phyloP scores from a whole-genome alignment of 345 rosid genomes.

The Eucalyptus paniculata region DNA sequence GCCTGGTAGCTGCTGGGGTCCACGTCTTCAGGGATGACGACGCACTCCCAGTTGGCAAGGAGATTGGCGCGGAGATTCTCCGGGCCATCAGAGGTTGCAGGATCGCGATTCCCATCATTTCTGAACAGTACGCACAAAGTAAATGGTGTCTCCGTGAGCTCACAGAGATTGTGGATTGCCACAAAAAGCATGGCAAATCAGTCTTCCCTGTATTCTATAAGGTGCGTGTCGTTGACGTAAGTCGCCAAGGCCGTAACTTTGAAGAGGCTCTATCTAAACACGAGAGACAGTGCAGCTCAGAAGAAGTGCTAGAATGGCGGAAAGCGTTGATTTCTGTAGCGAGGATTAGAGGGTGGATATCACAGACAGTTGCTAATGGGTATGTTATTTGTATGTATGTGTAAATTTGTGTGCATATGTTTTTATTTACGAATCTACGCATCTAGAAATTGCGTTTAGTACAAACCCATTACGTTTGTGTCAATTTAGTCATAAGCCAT shows the following conservation, averaged over 20 bases:
- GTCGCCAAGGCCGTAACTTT: neutral
- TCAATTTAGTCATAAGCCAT: no score
- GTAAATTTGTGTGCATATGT: neutral
- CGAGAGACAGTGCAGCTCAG: neutral
- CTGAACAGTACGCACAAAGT: neutral
- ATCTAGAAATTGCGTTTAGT: neutral
- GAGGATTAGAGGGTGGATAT: neutral
- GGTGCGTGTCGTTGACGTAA: neutral
- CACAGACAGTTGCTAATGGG: neutral
- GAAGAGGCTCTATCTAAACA: neutral
- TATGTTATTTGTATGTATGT: neutral
- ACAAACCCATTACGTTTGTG: accelerated
- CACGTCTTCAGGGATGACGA: neutral
- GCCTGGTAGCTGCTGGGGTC: neutral
- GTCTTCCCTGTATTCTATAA: neutral
- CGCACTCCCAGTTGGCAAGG: neutral
- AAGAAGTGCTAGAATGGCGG: neutral
- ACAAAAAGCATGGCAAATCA: neutral
- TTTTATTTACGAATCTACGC: neutral
- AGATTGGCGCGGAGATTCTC: neutral
- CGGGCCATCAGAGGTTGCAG: neutral
- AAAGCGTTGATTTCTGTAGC: neutral
- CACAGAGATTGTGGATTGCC: neutral
- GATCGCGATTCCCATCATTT: neutral
- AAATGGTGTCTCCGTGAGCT: neutral